phyloP scores from a whole-genome alignment of 345 rosid genomes.

The Mangifera indica region DNA sequence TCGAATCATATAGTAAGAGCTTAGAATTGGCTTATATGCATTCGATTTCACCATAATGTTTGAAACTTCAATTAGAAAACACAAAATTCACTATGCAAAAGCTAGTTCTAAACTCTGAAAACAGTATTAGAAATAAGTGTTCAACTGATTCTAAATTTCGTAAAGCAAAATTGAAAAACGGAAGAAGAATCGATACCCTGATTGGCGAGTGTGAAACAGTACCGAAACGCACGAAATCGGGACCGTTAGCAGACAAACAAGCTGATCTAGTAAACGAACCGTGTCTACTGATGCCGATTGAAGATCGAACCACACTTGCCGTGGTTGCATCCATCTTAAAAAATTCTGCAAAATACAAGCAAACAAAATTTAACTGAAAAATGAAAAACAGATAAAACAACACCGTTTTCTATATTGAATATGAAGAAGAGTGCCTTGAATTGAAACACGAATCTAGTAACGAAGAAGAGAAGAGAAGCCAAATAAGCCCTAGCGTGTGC shows the following conservation, averaged over 20 bases:
- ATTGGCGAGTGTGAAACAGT: slow-evolving; percentile 16
- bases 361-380: neutral
- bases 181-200: slow-evolving; percentile 28
- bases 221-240: slow-evolving; percentile 38
- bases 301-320: slow-evolving; percentile 37
- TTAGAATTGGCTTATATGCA: no score
- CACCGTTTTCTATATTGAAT: neutral
- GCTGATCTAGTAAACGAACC: slow-evolving; percentile 37
- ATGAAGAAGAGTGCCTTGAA: neutral
- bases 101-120: no score
- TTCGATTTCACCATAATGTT: no score
- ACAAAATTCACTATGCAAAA: no score
- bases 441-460: neutral
- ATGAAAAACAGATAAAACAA: neutral
- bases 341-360: slow-evolving; percentile 4
- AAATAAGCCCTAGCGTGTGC: neutral
- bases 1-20: no score
- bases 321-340: slow-evolving; percentile 48
- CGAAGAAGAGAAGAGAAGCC: neutral
- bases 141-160: neutral
- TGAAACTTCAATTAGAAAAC: no score
- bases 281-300: slow-evolving; percentile 27
- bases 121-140: neutral
- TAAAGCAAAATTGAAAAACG: neutral
- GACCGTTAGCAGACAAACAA: slow-evolving; percentile 32